These are phyloP conservation scores for Candida chilensis DNA, from an alignment of 805 yeast species.

Conservation along the genomic window DNA sequence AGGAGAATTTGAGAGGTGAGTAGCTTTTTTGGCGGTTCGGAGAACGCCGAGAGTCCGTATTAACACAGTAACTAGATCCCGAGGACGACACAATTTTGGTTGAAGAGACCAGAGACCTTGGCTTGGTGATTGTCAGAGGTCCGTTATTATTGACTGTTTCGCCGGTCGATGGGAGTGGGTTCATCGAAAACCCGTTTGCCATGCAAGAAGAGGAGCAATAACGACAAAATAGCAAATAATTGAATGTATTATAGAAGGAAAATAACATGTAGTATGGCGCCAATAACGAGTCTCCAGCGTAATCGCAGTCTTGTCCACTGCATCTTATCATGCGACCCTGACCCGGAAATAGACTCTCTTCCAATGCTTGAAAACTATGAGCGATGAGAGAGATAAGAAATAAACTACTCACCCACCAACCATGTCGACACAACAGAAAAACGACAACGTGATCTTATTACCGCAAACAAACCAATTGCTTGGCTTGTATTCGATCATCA, in stretches of 20 bases:
- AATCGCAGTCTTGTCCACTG: too few species aligned
- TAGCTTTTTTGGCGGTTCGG: constrained; percentile 3
- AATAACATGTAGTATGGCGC: too few species aligned
- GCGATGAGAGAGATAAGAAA: too few species aligned
- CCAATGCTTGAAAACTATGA: too few species aligned
- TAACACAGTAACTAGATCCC: constrained; percentile 28
- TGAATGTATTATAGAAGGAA: too few species aligned
- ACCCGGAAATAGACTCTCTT: too few species aligned
- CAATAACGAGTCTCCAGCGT: too few species aligned
- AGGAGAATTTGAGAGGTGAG: constrained; percentile 55
- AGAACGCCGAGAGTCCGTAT: background rate
- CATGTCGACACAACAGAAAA: too few species aligned
- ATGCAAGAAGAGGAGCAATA: constrained; percentile 10
- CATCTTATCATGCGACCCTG: too few species aligned
- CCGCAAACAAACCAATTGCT: constrained; percentile 86
- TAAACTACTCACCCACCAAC: too few species aligned
- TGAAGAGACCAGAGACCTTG: constrained; percentile 57
- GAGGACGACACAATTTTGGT: constrained; percentile 48
- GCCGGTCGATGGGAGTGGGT: constrained; percentile 64
- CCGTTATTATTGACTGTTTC: constrained; percentile 67
- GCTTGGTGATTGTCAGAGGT: constrained; percentile 80
- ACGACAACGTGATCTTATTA: constrained; percentile 53
- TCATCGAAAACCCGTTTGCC: constrained; percentile 62
- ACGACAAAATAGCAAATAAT: too few species aligned
- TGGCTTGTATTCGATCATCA: constrained; percentile 84